Evolutionary conservation across 2,329 filamentous ascomycete species (phyloP), one percentile per base, ranked within the genome.

Genomic region (Cylindrodendrum hubeiense): DNA sequence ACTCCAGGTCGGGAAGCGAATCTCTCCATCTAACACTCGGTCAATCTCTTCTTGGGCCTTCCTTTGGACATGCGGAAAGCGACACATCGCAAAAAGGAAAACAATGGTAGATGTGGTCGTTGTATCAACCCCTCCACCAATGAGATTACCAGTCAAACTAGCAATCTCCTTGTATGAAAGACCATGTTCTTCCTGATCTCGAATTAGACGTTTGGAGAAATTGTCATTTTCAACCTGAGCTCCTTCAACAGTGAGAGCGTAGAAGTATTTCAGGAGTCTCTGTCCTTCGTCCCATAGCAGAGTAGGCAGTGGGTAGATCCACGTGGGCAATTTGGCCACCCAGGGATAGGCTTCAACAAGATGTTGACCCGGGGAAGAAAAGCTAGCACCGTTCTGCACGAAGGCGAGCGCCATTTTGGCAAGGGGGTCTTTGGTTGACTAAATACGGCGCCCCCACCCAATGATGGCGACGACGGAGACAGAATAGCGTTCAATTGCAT

Each of bases 111-210:
- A 55, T 22, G 30, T 62, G 2, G 52, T 62, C 4, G 30, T 62
- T 7, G 59, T 62, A 28, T 62, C 59, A 21, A 62, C 59, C 13
- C 59, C 59, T 5, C 43, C 59, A n/a, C 59, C 52, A n/a, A 62
- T 62, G 26, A 62, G 55, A n/a, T 62, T 62, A 5, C 59, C 59
- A n/a, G 59, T 55, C 59, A 62, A 22, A 17, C 53, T 60, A 9
- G 57, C 41, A 46, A 60, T 60, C 26, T 60, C 57, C 12, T 53
- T 37, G 19, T 60, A 53, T 49, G 37, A 53, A 21, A 60, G 49
- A 7, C 57, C 57, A 44, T 60, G 57, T 12, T 53, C 57, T 24
- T 60, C 57, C 17, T 60, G 53, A 8, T 60, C 57, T 13, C 37
- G 52, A n/a, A 60, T 37, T 4, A 60, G 39, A 5, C 57, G 28